Conservation (phyloP, 768 basidiomycete genomes). For the Pisolithus microcarpus region DNA sequence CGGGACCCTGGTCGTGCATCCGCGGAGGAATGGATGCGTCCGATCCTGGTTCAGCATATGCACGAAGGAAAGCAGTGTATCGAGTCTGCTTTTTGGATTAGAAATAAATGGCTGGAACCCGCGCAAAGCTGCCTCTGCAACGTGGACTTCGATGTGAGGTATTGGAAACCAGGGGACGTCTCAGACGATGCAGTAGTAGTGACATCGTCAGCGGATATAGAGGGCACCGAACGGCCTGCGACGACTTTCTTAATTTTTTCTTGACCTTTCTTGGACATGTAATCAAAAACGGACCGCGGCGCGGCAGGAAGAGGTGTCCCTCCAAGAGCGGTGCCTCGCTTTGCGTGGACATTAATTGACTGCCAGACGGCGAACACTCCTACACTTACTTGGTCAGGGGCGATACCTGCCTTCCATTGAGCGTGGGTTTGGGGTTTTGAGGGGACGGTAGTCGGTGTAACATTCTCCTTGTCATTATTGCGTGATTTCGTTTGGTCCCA, state of each 20-base stretch:
- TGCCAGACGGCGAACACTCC: not conserved
- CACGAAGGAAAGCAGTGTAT: conserved; percentile 74
- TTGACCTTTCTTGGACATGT: conserved; percentile 84
- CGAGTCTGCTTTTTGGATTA: conserved; percentile 78
- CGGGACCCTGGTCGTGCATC: conserved; percentile 49
- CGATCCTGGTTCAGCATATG: conserved; percentile 49
- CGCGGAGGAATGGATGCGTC: conserved; percentile 43
- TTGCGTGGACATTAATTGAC: conserved; percentile 5
- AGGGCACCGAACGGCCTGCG: conserved; percentile 19
- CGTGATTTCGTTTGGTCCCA: conserved; percentile 47
- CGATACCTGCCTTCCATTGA: conserved; percentile 52
- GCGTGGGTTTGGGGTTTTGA: conserved; percentile 30
- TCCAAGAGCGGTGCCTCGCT: conserved; percentile 82
- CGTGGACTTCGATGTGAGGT: conserved; percentile 62
- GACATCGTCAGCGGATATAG: conserved; percentile 18
- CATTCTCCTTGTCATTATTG: conserved; percentile 40
- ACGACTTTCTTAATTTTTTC: conserved; percentile 71
- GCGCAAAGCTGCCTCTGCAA: conserved; percentile 78
- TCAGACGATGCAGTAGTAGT: conserved; percentile 13
- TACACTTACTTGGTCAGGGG: conserved; percentile 64
- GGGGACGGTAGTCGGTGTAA: conserved; percentile 13
- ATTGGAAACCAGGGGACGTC: conserved; percentile 32
- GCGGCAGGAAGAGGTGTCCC: conserved; percentile 66
- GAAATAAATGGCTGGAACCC: conserved; percentile 87
- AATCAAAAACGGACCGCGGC: conserved; percentile 87